Evolutionary conservation across 768 basidiomycete genomes (phyloP).

Genomic region (Podaxis pistillaris): DNA sequence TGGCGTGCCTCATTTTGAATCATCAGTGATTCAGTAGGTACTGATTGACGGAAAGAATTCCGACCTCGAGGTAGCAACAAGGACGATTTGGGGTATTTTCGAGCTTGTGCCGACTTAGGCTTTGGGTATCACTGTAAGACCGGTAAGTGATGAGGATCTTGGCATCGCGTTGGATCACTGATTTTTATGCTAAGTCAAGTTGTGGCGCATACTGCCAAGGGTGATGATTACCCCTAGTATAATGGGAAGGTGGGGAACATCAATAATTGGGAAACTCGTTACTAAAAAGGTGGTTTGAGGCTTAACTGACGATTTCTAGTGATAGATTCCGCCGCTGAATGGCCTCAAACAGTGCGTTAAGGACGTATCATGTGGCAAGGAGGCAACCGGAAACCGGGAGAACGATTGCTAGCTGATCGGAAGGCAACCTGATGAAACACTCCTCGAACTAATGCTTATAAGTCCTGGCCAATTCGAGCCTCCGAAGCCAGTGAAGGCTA

Average conservation of each 20-base stretch:
- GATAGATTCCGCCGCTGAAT: neutral
- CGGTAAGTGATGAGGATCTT: neutral
- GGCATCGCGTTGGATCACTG: neutral
- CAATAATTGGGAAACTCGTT: neutral
- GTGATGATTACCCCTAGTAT: no score
- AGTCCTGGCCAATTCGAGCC: no score
- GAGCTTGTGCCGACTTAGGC: neutral
- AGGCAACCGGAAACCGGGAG: neutral
- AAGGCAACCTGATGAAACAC: neutral
- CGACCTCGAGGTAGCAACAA: neutral
- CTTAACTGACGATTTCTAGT: neutral
- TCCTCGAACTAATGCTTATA: no score
- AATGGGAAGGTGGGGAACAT: no score
- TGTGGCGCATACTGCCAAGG: no score
- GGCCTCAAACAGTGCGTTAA: no score
- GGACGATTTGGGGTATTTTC: neutral
- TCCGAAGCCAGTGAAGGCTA: no score
- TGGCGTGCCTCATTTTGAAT: neutral
- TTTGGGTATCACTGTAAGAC: neutral
- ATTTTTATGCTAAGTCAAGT: no score
- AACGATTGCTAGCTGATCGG: neutral
- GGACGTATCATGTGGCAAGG: neutral
- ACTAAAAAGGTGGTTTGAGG: neutral
- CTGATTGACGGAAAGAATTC: no score
- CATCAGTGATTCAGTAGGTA: neutral